Conservation (phyloP, 768 basidiomycete genomes). For the Hydnomerulius pinastri region DNA sequence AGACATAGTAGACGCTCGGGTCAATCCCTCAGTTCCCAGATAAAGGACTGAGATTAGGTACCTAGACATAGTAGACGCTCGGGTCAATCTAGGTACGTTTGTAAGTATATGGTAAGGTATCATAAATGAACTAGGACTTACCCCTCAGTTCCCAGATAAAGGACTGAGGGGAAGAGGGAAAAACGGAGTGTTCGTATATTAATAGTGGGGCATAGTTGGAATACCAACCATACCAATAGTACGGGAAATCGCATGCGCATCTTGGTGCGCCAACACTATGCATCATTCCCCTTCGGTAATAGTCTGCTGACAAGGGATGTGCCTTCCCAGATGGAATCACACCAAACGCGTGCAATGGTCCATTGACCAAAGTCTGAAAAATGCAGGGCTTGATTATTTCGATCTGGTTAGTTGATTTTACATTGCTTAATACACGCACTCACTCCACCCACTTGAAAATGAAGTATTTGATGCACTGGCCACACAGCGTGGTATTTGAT, state of each 20-base stretch:
- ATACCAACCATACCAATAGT: no score
- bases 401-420: conserved; percentile 34
- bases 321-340: conserved; percentile 27
- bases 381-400: conserved; percentile 44
- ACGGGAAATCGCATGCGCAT: not conserved
- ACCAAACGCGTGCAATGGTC: conserved; percentile 37
- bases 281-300: not conserved
- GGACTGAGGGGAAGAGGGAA: not conserved
- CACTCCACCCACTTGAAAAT: conserved; percentile 17
- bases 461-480: conserved; percentile 43
- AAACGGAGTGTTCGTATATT: not conserved
- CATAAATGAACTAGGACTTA: not conserved
- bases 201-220: no score
- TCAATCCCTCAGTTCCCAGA: not conserved
- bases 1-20: no score
- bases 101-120: not conserved
- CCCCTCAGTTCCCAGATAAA: no score
- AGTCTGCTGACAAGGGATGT: not conserved
- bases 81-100: not conserved
- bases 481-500: conserved; percentile 22
- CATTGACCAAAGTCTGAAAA: conserved; percentile 36
- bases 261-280: not conserved
- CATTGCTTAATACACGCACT: not conserved
- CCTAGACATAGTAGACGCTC: not conserved
- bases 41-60: not conserved